phyloP scores from a whole-genome alignment of 1,284 basidiomycete genomes.

The Malassezia dermatis region DNA sequence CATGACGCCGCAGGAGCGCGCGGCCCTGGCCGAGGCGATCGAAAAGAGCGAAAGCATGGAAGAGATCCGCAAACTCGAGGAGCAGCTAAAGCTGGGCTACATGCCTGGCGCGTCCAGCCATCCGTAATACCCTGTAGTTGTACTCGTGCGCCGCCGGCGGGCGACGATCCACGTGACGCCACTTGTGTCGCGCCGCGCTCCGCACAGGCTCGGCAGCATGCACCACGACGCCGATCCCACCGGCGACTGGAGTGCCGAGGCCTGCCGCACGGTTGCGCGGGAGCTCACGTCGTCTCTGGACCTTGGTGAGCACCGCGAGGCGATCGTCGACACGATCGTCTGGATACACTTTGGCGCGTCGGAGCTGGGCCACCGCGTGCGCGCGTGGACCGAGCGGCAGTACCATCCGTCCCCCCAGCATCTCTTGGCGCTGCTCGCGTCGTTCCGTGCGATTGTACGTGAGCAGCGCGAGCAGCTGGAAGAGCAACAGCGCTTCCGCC shows the following conservation, averaged over 20 bases:
- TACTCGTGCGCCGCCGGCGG: background rate
- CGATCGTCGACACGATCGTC: slow-evolving; percentile 81
- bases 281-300: slow-evolving; percentile 42
- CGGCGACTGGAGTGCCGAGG: slow-evolving; percentile 46
- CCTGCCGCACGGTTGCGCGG: slow-evolving; percentile 42
- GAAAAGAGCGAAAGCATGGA: slow-evolving; percentile 80
- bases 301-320: slow-evolving; percentile 32
- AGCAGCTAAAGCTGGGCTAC: slow-evolving; percentile 38
- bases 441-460: slow-evolving; percentile 88
- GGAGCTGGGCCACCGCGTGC: slow-evolving; percentile 75
- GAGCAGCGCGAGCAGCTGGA: slow-evolving; percentile 98
- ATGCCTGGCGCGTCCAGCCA: slow-evolving; percentile 1
- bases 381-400: slow-evolving; percentile 79
- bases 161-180: slow-evolving; percentile 1
- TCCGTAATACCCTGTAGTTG: background rate
- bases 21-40: slow-evolving; percentile 78
- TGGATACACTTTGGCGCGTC: slow-evolving; percentile 83
- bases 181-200: background rate
- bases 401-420: slow-evolving; percentile 97
- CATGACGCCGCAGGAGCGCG: slow-evolving; percentile 84
- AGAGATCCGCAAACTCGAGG: slow-evolving; percentile 41
- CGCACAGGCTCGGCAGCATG: background rate
- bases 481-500: slow-evolving; percentile 95
- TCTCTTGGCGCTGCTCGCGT: slow-evolving; percentile 96
- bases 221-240: slow-evolving; percentile 10